These are phyloP conservation scores for Paxillus involutus DNA, from an alignment of 768 basidiomycete genomes.

Conservation along the genomic window DNA sequence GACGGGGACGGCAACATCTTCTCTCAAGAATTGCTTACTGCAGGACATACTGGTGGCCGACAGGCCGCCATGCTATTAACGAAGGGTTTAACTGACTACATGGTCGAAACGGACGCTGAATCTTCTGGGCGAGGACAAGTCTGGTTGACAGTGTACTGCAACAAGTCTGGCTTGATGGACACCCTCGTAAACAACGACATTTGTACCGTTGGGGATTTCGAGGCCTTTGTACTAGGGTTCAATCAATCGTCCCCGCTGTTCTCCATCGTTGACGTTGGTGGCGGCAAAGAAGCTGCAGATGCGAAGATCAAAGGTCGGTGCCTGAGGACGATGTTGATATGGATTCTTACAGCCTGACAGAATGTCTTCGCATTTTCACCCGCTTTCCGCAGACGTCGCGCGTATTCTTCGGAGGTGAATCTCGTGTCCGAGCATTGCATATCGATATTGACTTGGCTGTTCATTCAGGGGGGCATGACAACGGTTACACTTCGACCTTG, in stretches of 20 bases:
- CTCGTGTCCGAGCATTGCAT: neutral
- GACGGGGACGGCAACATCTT: constrained; percentile 44
- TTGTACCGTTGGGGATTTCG: constrained; percentile 36
- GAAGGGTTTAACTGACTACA: constrained; percentile 35
- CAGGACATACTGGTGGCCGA: constrained; percentile 35
- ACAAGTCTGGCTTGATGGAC: constrained; percentile 35
- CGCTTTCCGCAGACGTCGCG: constrained; percentile 40
- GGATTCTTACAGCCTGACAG: constrained; percentile 12
- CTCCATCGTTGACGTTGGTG: constrained; percentile 42
- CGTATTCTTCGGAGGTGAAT: constrained; percentile 40
- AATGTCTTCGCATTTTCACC: constrained; percentile 60
- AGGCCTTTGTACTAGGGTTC: constrained; percentile 38
- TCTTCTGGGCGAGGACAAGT: constrained; percentile 30
- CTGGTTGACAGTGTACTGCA: constrained; percentile 39
- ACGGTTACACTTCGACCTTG: constrained; percentile 40
- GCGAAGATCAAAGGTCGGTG: constrained; percentile 39
- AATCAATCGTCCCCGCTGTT: constrained; percentile 41
- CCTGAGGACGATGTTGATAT: neutral
- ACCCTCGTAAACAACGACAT: constrained; percentile 26
- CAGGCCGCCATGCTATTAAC: constrained; percentile 36
- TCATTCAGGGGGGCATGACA: constrained; percentile 37
- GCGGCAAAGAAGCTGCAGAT: constrained; percentile 43
- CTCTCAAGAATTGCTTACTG: constrained; percentile 28
- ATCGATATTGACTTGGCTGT: neutral
- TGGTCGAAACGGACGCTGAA: constrained; percentile 24